Conservation (phyloP, 257 asterid species). For the Ballota nigra region DNA sequence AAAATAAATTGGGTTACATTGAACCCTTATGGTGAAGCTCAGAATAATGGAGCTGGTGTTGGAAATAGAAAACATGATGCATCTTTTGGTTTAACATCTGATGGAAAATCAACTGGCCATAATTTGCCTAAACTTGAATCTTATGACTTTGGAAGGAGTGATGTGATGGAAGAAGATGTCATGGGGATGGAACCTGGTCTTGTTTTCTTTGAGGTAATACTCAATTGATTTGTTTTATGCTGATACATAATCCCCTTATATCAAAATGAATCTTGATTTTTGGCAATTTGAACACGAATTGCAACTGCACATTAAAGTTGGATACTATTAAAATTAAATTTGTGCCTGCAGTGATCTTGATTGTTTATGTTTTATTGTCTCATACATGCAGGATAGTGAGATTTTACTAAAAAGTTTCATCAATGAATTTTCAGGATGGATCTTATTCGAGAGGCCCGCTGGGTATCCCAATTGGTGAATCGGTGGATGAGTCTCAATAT, state of each 20-base stretch:
- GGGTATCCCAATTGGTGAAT: constrained; percentile 75
- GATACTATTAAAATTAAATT: too few relatives aligned
- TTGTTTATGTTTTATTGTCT: not conserved
- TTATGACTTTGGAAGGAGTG: constrained; percentile 71
- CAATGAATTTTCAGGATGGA: constrained; percentile 77
- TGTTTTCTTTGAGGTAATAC: constrained; percentile 87
- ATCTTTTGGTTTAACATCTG: constrained; percentile 25
- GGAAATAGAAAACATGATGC: constrained; percentile 26
- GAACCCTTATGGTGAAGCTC: constrained; percentile 81
- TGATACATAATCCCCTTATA: not conserved
- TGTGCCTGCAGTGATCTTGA: not conserved
- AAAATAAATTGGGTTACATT: constrained; percentile 80
- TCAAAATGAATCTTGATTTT: constrained; percentile 1
- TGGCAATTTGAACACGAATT: not conserved
- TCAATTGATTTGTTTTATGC: not conserved
- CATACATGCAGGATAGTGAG: constrained; percentile 14
- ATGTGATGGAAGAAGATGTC: constrained; percentile 95
- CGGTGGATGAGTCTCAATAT: constrained; percentile 59
- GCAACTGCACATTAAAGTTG: not conserved
- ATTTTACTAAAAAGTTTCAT: constrained; percentile 13
- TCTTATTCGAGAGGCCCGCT: constrained; percentile 97
- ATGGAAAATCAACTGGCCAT: constrained; percentile 25
- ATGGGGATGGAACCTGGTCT: constrained; percentile 98
- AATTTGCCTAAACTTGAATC: constrained; percentile 72
- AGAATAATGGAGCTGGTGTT: constrained; percentile 35